These are phyloP conservation scores for Moesziomyces sp. DNA, from an alignment of 1,284 basidiomycete species.

Conservation along the genomic window DNA sequence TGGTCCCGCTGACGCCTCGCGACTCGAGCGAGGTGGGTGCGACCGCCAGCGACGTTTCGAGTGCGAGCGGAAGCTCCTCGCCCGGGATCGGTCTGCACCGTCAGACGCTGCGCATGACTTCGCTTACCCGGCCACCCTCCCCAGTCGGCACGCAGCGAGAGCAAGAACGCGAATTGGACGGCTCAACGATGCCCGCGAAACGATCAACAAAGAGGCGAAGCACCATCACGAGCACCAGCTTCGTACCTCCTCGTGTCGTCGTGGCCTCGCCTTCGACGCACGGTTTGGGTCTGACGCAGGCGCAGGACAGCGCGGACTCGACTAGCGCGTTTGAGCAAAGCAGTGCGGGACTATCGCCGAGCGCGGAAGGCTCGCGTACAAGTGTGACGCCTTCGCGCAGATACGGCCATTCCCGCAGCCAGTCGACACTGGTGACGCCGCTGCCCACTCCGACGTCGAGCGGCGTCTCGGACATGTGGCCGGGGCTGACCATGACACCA, in stretches of 20 bases:
- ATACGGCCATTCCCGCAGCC: slow-evolving; percentile 28
- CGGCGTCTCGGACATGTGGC: slow-evolving; percentile 6
- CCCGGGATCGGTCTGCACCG: slow-evolving; percentile 15
- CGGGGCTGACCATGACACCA: slow-evolving; percentile 6
- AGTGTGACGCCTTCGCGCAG: slow-evolving; percentile 5
- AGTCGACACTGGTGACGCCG: slow-evolving; percentile 26
- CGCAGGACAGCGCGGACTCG: slow-evolving; percentile 6
- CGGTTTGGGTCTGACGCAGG: slow-evolving; percentile 1
- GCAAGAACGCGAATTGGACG: not conserved
- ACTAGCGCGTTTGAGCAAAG: not conserved
- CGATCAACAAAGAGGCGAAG: slow-evolving; percentile 34
- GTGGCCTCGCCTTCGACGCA: slow-evolving; percentile 5
- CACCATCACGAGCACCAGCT: slow-evolving; percentile 35
- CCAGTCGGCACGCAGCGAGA: slow-evolving; percentile 13
- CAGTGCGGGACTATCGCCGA: not conserved
- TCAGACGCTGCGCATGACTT: slow-evolving; percentile 31
- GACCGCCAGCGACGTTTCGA: slow-evolving; percentile 14
- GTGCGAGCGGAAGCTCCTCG: slow-evolving; percentile 22
- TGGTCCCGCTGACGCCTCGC: slow-evolving; percentile 46
- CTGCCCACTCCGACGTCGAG: slow-evolving; percentile 16
- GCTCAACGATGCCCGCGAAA: slow-evolving; percentile 12
- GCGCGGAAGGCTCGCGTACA: not conserved
- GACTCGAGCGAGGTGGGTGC: slow-evolving; percentile 34
- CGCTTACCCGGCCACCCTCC: slow-evolving; percentile 30
- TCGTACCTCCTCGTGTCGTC: slow-evolving; percentile 13